Evolutionary conservation across 2,329 filamentous ascomycete genomes (phyloP), one percentile per base, ranked within the genome.

Genomic region (Beauveria australis): DNA sequence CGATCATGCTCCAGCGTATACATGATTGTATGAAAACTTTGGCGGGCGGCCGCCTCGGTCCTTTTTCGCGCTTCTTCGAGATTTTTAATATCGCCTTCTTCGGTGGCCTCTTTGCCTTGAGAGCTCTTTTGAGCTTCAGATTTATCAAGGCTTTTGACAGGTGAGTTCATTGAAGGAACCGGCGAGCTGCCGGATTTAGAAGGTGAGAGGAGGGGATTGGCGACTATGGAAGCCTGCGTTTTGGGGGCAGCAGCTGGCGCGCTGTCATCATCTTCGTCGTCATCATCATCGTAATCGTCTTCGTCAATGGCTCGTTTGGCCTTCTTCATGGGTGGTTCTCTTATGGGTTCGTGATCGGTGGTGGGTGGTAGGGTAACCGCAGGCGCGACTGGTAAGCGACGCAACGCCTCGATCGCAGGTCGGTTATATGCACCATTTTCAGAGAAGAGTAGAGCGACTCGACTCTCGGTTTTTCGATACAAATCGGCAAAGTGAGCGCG

Each of bases 1-100:
- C 91, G 85, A 71, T 99, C 94, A 72, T 93, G 94, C 74, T 99
- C 94, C 37, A 97, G 81, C 1, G 94, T 97, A 73, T 96, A 93
- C 74, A 97, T 96, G 65, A 96, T 82, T 10, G 91, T 95, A 71
- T 96, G 89, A 74, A 97, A 97, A 75, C 89, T 94, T 68, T 86
- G 85, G 75, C 92, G 92, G 48, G 91, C 94, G 55, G 89, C 88
- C 70, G 96, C 91, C 70, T 96, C 93, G 53, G 90, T 92, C 33
- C 89, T 91, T 72, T 88, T 92, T 72, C 94, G 94, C 66, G 91
- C 91, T 70, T 96, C 90, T 73, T 97, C 92, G 64, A 97, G 76
- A 73, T 92, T 91, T 75, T 96, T 96, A 70, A 94, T 90, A 73
- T 91, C 89, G 78, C 96, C 90, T 71, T 96, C 92, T 8, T 88